Evolutionary conservation across 169 alveolate species (phyloP).

Genomic region (Haemoproteus tartakovskyi): DNA sequence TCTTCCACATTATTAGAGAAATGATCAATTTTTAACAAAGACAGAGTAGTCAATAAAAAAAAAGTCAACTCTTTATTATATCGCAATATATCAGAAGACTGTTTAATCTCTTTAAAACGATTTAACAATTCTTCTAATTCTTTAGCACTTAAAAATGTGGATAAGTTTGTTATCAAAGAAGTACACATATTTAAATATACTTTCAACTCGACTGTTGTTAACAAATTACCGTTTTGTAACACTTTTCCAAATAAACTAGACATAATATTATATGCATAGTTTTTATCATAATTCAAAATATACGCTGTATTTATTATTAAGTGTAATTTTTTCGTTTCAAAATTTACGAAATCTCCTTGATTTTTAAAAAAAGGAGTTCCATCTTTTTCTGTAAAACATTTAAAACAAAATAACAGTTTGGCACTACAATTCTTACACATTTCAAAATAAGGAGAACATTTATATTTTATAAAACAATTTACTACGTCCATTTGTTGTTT

Average conservation of each 20-base stretch:
- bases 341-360: not conserved
- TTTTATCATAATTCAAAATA: slow-evolving; percentile 39
- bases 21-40: too few relatives aligned
- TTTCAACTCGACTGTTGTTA: not conserved
- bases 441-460: slow-evolving; percentile 56
- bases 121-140: slow-evolving; percentile 33
- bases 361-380: not conserved
- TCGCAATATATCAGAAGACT: slow-evolving; percentile 19
- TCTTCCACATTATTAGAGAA: too few relatives aligned
- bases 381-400: slow-evolving; percentile 19
- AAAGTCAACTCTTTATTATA: slow-evolving; percentile 9
- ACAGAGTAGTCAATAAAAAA: too few relatives aligned
- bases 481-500: slow-evolving; percentile 12
- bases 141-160: not conserved
- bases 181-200: not conserved
- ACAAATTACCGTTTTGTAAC: not conserved
- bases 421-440: slow-evolving; percentile 9
- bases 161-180: not conserved
- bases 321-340: slow-evolving; percentile 39
- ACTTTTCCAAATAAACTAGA: slow-evolving; percentile 8
- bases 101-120: slow-evolving; percentile 7
- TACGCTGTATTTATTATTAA: slow-evolving; percentile 19
- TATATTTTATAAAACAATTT: slow-evolving; percentile 25
- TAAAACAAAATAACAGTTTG: slow-evolving; percentile 8
- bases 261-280: slow-evolving; percentile 46